A percentile compares a stretch with the other conserved stretches of the same genome.
phyloP scores from a whole-genome alignment of 768 basidiomycete genomes.

The Auriculariales sp. region DNA sequence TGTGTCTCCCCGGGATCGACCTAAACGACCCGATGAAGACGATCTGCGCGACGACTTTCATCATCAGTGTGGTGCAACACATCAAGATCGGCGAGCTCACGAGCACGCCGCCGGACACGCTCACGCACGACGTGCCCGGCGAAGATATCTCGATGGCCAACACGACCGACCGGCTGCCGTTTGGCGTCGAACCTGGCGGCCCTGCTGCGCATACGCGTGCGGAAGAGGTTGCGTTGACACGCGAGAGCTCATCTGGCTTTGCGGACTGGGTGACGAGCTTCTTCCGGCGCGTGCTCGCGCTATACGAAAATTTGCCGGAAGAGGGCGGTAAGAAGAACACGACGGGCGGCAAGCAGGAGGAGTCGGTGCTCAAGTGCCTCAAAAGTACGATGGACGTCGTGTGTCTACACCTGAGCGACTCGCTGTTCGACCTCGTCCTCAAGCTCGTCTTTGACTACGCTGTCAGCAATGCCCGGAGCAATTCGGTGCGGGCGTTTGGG shows the following conservation, averaged over 20 bases:
- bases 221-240: slow-evolving; percentile 57
- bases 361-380: slow-evolving; percentile 60
- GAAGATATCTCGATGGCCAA: slow-evolving; percentile 21
- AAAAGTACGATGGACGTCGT: slow-evolving; percentile 71
- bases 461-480: slow-evolving; percentile 79
- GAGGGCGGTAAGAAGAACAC: slow-evolving; percentile 80
- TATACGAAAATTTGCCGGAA: slow-evolving; percentile 89
- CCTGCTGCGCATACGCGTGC: slow-evolving; percentile 33
- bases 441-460: slow-evolving; percentile 77
- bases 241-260: slow-evolving; percentile 67
- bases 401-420: slow-evolving; percentile 62
- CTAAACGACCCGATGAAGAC: slow-evolving; percentile 74
- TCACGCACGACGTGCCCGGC: slow-evolving; percentile 37
- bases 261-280: slow-evolving; percentile 79
- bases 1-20: slow-evolving; percentile 87
- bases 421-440: slow-evolving; percentile 72
- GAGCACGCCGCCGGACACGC: slow-evolving; percentile 30
- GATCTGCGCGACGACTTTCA: slow-evolving; percentile 66
- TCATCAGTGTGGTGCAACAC: slow-evolving; percentile 55
- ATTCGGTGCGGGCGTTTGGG: slow-evolving; percentile 81
- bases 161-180: slow-evolving; percentile 32
- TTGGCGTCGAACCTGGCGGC: slow-evolving; percentile 27
- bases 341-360: slow-evolving; percentile 76
- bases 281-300: slow-evolving; percentile 59
- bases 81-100: slow-evolving; percentile 70